phyloP scores from a whole-genome alignment of 805 yeast genomes.

The Nakazawaea populi region DNA sequence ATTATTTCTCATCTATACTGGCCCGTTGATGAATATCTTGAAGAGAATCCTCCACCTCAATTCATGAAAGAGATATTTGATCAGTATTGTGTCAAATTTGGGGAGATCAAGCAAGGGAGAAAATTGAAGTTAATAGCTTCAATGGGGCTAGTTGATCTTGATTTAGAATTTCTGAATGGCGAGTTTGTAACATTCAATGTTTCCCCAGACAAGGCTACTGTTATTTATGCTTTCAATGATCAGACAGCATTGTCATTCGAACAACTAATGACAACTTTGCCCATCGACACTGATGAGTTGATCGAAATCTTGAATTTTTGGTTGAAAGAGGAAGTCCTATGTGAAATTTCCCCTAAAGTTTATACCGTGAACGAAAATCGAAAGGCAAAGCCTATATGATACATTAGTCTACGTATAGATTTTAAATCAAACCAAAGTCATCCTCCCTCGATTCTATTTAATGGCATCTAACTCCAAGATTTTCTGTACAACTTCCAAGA shows the following conservation, averaged over 20 bases:
- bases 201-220: conserved; percentile 64
- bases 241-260: conserved; percentile 9
- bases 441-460: background rate
- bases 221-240: conserved; percentile 44
- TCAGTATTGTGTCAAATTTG: conserved; percentile 37
- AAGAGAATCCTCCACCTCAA: conserved; percentile 37
- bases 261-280: background rate
- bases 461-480: conserved; percentile 19
- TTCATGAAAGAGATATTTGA: conserved; percentile 34
- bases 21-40: conserved; percentile 48
- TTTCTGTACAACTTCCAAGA: conserved; percentile 34
- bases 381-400: conserved; percentile 15
- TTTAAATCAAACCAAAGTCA: too few species aligned
- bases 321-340: conserved; percentile 53
- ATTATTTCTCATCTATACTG: conserved; percentile 77
- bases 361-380: conserved; percentile 35
- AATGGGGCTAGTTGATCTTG: conserved; percentile 57
- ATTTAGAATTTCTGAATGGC: conserved; percentile 48
- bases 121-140: conserved; percentile 49
- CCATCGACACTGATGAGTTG: conserved; percentile 6
- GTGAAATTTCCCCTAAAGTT: conserved; percentile 27
- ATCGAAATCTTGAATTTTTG: conserved; percentile 47
- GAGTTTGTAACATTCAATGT: conserved; percentile 36
- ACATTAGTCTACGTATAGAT: background rate
- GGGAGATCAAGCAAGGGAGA: conserved; percentile 48